Conservation (phyloP, 192 early-diverging fungal genomes). For the Dispira simplex region DNA sequence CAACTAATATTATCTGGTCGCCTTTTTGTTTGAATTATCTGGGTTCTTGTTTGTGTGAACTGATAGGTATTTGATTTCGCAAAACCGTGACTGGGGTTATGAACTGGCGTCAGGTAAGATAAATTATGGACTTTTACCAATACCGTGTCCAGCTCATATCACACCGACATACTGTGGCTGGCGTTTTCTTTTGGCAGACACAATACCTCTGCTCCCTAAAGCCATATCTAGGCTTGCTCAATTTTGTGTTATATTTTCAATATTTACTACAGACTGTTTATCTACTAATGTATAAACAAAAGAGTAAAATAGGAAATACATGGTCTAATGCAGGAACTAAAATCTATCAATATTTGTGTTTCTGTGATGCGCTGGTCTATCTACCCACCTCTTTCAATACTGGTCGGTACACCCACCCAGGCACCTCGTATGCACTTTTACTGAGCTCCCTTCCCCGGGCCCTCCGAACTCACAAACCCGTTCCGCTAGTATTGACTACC, state of each 20-base stretch:
- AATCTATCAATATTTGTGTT: not conserved
- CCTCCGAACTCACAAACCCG: conserved; percentile 1
- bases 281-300: not conserved
- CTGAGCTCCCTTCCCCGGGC: not conserved
- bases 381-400: not conserved
- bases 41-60: not conserved
- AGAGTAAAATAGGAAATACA: not conserved
- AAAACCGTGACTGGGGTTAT: conserved; percentile 4
- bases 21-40: not conserved
- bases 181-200: too few relatives aligned
- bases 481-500: not conserved
- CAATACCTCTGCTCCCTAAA: not conserved
- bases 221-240: not conserved
- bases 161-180: too few relatives aligned
- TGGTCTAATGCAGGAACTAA: not conserved
- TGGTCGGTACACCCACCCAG: not conserved
- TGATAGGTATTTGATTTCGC: not conserved
- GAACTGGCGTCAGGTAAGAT: conserved; percentile 5
- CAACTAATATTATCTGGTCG: not conserved
- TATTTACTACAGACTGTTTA: not conserved
- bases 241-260: not conserved
- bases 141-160: too few relatives aligned
- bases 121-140: not conserved
- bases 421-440: not conserved
- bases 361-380: not conserved